phyloP scores from a whole-genome alignment of 2,329 filamentous ascomycete genomes.

The Setomelanomma holmii region DNA sequence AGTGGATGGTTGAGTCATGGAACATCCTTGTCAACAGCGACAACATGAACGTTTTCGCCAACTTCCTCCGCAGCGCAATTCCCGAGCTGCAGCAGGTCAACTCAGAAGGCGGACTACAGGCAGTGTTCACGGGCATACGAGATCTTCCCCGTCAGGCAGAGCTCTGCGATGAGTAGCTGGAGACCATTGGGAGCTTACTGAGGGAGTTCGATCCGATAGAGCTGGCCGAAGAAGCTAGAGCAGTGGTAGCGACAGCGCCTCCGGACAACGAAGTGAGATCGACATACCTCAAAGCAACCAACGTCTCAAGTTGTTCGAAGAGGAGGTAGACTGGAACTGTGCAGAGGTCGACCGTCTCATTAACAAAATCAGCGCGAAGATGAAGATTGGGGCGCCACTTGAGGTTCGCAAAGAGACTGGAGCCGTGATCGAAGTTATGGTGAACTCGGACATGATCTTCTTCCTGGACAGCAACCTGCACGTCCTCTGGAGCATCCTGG shows the following conservation, averaged over 20 bases:
- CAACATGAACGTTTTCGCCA: not conserved
- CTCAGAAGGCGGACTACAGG: not conserved
- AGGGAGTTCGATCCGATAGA: not conserved
- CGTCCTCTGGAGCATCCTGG: not conserved
- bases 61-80: not conserved
- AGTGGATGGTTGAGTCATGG: not conserved
- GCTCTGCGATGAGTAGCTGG: not conserved
- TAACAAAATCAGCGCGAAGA: not conserved
- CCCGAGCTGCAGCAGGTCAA: not conserved
- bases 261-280: no score
- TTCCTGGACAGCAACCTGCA: not conserved
- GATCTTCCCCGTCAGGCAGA: not conserved
- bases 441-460: not conserved
- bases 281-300: no score
- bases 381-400: not conserved
- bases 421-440: not conserved
- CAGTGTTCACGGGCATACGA: not conserved
- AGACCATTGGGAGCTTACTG: not conserved
- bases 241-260: no score
- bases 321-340: not conserved
- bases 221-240: no score
- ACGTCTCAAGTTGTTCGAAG: not conserved
- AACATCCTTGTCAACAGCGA: not conserved
- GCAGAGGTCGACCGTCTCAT: not conserved
- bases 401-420: not conserved